These are phyloP conservation scores for Globisporangium canariense DNA, from an alignment of 352 stramenopile genomes.

Conservation along the genomic window DNA sequence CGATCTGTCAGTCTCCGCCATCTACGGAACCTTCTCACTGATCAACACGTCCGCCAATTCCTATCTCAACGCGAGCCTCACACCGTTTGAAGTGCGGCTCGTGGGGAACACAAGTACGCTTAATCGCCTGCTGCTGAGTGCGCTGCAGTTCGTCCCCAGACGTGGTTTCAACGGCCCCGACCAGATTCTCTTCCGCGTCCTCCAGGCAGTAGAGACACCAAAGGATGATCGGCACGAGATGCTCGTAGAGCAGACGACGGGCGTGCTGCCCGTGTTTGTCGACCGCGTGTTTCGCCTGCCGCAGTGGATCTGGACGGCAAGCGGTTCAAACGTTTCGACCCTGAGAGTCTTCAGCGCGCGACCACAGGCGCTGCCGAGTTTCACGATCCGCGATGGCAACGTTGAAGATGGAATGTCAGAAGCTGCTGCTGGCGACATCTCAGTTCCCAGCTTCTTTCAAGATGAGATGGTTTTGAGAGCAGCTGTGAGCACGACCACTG, in stretches of 20 bases:
- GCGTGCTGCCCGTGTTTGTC: slow-evolving; percentile 36
- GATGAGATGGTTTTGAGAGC: slow-evolving; percentile 10
- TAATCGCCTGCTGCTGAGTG: slow-evolving; percentile 18
- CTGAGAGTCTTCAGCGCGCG: slow-evolving; percentile 1
- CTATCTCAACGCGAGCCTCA: neutral
- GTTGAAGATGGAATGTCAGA: neutral
- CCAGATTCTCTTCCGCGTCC: slow-evolving; percentile 31
- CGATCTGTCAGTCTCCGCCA: slow-evolving; percentile 11
- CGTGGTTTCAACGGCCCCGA: slow-evolving; percentile 38
- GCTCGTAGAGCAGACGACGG: slow-evolving; percentile 11
- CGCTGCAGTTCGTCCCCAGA: slow-evolving; percentile 26
- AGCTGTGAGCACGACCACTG: neutral
- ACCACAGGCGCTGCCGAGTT: slow-evolving; percentile 4
- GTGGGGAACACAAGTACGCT: slow-evolving; percentile 4
- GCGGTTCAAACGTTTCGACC: slow-evolving; percentile 12
- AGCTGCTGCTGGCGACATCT: neutral
- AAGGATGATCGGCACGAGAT: neutral
- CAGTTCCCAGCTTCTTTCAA: slow-evolving; percentile 8
- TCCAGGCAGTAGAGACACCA: neutral
- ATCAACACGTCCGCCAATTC: neutral
- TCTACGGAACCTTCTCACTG: slow-evolving; percentile 11
- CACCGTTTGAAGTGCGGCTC: slow-evolving; percentile 8
- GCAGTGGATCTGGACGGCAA: slow-evolving; percentile 20
- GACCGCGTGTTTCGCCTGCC: slow-evolving; percentile 26
- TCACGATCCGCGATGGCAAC: slow-evolving; percentile 10